Conservation (phyloP, 2,329 filamentous ascomycete species). For the Penicillium sp. region DNA sequence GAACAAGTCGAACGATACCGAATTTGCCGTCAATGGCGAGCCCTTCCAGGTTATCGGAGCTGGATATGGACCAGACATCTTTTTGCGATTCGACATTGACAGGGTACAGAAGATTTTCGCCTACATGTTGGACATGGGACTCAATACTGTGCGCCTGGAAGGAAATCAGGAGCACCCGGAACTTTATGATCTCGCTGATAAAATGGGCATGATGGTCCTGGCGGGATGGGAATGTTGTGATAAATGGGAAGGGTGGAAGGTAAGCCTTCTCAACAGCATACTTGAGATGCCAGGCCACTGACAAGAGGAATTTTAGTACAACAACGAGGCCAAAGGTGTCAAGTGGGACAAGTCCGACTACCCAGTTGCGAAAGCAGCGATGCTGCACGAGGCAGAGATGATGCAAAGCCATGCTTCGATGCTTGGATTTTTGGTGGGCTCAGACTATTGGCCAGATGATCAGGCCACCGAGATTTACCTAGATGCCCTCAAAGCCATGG, state of each 20-base stretch:
- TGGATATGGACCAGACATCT: constrained; percentile 55
- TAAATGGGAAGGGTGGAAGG: constrained; percentile 57
- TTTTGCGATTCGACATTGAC: constrained; percentile 48
- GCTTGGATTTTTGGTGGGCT: constrained; percentile 52
- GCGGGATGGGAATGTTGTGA: constrained; percentile 60
- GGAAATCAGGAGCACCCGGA: constrained; percentile 57
- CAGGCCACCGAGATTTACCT: constrained; percentile 48
- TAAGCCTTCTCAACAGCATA: constrained; percentile 6
- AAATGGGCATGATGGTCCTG: constrained; percentile 53
- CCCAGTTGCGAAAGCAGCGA: constrained; percentile 45
- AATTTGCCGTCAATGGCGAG: constrained; percentile 49
- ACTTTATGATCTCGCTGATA: constrained; percentile 52
- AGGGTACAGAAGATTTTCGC: constrained; percentile 45
- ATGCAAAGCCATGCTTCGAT: constrained; percentile 54
- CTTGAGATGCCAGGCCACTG: neutral
- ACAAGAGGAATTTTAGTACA: constrained; percentile 38
- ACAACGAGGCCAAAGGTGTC: constrained; percentile 42
- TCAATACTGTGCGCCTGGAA: constrained; percentile 57
- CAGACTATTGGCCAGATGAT: constrained; percentile 56
- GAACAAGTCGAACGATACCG: constrained; percentile 47
- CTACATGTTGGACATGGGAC: constrained; percentile 52
- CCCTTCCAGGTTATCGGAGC: constrained; percentile 54
- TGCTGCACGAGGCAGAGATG: constrained; percentile 53
- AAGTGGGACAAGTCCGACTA: constrained; percentile 51
- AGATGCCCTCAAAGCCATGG: constrained; percentile 41